Evolutionary conservation across 805 yeast genomes (phyloP), one percentile per base, ranked within the genome.

Genomic region (Millerozyma acaciae): DNA sequence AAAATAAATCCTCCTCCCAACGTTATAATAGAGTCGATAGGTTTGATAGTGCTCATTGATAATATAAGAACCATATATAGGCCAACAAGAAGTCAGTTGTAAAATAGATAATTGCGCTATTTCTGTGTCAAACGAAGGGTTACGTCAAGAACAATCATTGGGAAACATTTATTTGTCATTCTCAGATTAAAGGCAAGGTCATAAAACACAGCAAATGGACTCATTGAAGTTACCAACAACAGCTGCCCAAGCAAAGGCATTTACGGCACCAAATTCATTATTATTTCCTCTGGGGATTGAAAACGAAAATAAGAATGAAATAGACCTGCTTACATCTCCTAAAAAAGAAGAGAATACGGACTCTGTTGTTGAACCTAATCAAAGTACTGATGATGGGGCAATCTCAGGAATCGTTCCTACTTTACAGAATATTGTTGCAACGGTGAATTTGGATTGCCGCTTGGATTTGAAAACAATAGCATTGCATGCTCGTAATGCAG

Each of bases 401-500:
- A 81, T 94, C 2, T 85, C 96, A 0, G 98, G 98, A 26, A 90
- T 93, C 34, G 95, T 93, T 6, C 98, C 98, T 28, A 90, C 97
- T 1, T 64, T 83, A 45, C 95, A 86, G 57, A 93, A 93, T 68
- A 93, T 93, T 35, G 98, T 93, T 30, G 98, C 98, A 21, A 93
- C 98, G 0, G 98, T 93, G 39, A 90, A 93, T 55, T 72, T 93
- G 57, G 97, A 93, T 46, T 93, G 98, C 62, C 80, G 97, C 42
- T 69, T 93, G 48, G 98, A 93, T 61, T 75, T 93, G 59, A 93
- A 93, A 56, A 93, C 98, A 13, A 94, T 93, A 55, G 98, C 98
- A 1, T 70, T 93, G 41, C 98, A 93, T 62, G 97, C 97, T 2
- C 87, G 98, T 75, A 93, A 93, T 63, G 98, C 98, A 21, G 98